Evolutionary conservation across 441 rosid species (phyloP), one percentile per base, ranked within the genome.

Genomic region (Croton setiger): DNA sequence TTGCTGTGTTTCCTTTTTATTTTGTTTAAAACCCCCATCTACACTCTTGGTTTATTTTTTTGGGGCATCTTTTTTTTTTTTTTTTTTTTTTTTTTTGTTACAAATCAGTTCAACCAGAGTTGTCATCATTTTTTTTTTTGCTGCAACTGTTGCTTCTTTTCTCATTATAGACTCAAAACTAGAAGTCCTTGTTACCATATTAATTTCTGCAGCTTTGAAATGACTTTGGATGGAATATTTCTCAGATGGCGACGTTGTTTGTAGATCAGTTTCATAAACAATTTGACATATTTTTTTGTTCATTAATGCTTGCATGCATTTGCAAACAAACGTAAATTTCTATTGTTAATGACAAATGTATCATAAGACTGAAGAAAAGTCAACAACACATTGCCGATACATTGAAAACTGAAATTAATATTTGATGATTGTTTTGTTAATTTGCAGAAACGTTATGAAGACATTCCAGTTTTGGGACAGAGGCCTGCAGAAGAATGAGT

Each of bases 401-500:
- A n/a, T 59, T 44, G 33, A 11, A 36, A 55, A 4, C 51, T 63
- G 63, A 35, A 31, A 61, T 49, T 0, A 15, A 23, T 10, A 33
- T 59, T n/a, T n/a, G n/a, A n/a, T 60, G 41, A 58, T 63, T 4
- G 21, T 75, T 31, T 69, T 72, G 31, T 72, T 72, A 9, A 74
- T 64, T 36, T 58, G 72, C 89, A 93, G 98, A 93, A 91, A 86
- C 92, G 97, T 35, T 93, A 89, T 0, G 93, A 93, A 81, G 98
- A 93, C 76, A 93, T 93, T 65, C 77, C 98, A 49, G 93, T 91
- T 78, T 78, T 91, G 82, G 98, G 98, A 64, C 98, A 93, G 82
- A 91, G 97, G 85, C 97, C 75, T 55, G 56, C 91, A 55, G 98
- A 93, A 81, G 88, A 87, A 73, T 80, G 81, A 79, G 82, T 14